Evolutionary conservation across 352 stramenopile species (phyloP).

Genomic region (Phytophthora pini): DNA sequence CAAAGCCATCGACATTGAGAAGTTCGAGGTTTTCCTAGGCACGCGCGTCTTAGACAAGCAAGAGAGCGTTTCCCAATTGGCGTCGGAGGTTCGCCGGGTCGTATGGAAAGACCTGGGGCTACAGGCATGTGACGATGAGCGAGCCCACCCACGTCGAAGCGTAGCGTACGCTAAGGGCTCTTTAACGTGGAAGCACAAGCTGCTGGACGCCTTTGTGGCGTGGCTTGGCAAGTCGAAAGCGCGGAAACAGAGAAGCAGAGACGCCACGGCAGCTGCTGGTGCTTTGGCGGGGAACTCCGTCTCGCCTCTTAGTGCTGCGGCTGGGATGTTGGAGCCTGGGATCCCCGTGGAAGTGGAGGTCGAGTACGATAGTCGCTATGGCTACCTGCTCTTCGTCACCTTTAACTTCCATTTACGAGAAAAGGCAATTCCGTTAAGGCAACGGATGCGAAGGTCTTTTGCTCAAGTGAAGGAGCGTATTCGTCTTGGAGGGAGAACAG

Average conservation of each 20-base stretch:
- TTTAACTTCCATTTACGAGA: slow-evolving; percentile 53
- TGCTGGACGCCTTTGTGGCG: slow-evolving; percentile 26
- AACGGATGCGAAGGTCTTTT: slow-evolving; percentile 4
- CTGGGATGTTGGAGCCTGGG: slow-evolving; percentile 30
- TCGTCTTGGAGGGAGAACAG: slow-evolving; percentile 16
- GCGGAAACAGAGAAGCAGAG: slow-evolving; percentile 1
- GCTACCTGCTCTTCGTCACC: slow-evolving; percentile 58
- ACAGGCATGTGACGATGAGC: slow-evolving; percentile 29
- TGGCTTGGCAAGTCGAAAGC: slow-evolving; percentile 24
- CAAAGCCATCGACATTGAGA: slow-evolving; percentile 52
- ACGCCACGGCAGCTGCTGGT: background rate
- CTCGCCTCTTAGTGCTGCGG: slow-evolving; percentile 20
- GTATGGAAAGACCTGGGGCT: slow-evolving; percentile 55
- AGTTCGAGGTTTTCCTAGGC: slow-evolving; percentile 52
- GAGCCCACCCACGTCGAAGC: slow-evolving; percentile 28
- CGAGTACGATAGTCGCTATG: slow-evolving; percentile 62
- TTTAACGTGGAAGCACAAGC: slow-evolving; percentile 36
- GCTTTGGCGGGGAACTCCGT: slow-evolving; percentile 30
- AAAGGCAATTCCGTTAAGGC: slow-evolving; percentile 16
- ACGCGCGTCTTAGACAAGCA: slow-evolving; percentile 52
- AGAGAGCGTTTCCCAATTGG: slow-evolving; percentile 58
- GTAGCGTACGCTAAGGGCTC: slow-evolving; percentile 15
- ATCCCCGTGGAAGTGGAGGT: slow-evolving; percentile 82
- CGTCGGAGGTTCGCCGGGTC: slow-evolving; percentile 57
- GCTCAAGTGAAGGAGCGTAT: slow-evolving; percentile 23